A percentile compares a stretch with the other conserved stretches of the same genome.
These are phyloP conservation scores for Carex parvula DNA, from an alignment of 176 grass and related monocot genomes.

Conservation along the genomic window DNA sequence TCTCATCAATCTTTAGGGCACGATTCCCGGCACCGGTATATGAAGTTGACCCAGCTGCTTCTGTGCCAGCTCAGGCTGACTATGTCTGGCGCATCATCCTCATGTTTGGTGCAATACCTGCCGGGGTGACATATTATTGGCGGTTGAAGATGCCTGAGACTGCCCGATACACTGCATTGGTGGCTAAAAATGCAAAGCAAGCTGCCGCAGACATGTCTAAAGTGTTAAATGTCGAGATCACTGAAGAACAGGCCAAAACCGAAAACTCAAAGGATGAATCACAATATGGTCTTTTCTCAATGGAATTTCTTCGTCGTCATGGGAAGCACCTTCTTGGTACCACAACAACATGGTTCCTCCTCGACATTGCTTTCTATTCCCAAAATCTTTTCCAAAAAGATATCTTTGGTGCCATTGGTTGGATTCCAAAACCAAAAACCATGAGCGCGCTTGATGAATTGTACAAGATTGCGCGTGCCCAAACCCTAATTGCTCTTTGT, in stretches of 20 bases:
- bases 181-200: constrained; percentile 61
- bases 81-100: constrained; percentile 60
- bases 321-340: constrained; percentile 61
- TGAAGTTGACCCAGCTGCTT: constrained; percentile 34
- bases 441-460: constrained; percentile 68
- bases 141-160: constrained; percentile 85
- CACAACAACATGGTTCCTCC: constrained; percentile 46
- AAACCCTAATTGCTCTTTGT: constrained; percentile 74
- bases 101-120: constrained; percentile 60
- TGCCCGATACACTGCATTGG: constrained; percentile 63
- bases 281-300: constrained; percentile 57
- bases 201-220: constrained; percentile 64
- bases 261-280: not conserved
- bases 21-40: constrained; percentile 42
- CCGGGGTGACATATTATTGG: constrained; percentile 66
- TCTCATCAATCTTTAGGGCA: constrained; percentile 41
- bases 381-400: constrained; percentile 57
- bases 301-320: constrained; percentile 37
- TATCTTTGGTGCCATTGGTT: constrained; percentile 55
- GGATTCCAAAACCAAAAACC: constrained; percentile 55
- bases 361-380: constrained; percentile 60
- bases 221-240: constrained; percentile 58
- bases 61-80: constrained; percentile 45
- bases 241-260: constrained; percentile 23
- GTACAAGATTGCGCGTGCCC: constrained; percentile 54